Evolutionary conservation across 2,329 filamentous ascomycete genomes (phyloP).

Genomic region (Coleophoma cylindrospora): DNA sequence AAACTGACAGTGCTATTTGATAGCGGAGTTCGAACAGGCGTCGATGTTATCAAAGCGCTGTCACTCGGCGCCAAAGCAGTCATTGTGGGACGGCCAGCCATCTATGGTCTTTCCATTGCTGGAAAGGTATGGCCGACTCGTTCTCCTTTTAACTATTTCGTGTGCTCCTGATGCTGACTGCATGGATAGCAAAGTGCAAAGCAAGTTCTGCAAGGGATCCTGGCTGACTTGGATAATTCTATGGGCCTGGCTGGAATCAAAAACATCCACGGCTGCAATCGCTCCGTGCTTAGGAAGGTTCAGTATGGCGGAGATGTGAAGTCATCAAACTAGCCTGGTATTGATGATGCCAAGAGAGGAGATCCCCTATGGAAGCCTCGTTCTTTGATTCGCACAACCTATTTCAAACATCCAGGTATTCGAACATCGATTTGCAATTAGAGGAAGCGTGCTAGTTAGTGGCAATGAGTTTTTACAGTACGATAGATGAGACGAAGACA

Average conservation of each 20-base stretch:
- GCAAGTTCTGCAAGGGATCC: conserved; percentile 41
- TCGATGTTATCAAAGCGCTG: conserved; percentile 53
- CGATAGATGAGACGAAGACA: no score
- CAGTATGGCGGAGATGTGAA: conserved; percentile 19
- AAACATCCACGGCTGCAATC: conserved; percentile 18
- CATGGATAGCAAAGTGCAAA: conserved; percentile 39
- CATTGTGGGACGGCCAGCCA: conserved; percentile 49
- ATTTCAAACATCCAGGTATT: no score
- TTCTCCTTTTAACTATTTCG: neutral
- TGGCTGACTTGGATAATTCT: conserved; percentile 49
- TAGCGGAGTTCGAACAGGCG: conserved; percentile 48
- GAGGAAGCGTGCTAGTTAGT: no score
- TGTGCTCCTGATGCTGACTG: neutral
- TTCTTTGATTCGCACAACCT: no score
- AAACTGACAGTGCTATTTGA: conserved; percentile 59
- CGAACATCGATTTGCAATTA: no score
- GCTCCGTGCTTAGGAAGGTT: conserved; percentile 15
- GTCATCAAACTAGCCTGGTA: conserved; percentile 13
- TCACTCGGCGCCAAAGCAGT: conserved; percentile 51
- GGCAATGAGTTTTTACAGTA: no score
- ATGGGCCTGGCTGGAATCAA: conserved; percentile 48
- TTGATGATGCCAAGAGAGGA: neutral
- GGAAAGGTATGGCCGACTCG: conserved; percentile 32
- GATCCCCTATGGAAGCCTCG: neutral
- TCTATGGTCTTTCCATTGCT: conserved; percentile 51